Conservation (phyloP, 129 eudicot genomes). For the Apium graveolens region DNA sequence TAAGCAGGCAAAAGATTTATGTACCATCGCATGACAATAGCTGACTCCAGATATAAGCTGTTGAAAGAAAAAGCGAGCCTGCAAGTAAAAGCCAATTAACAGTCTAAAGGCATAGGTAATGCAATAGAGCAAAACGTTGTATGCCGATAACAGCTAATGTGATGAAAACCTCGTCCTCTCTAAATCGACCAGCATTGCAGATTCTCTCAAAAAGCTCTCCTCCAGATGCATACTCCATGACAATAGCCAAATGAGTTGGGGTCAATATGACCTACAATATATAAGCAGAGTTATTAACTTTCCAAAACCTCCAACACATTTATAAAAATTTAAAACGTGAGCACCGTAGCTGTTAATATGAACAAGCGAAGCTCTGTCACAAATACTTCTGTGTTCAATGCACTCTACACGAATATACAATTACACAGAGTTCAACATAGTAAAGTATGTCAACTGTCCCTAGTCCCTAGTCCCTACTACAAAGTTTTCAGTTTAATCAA, state of each 20-base stretch:
- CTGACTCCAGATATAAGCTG: slow-evolving; percentile 77
- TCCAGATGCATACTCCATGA: slow-evolving; percentile 70
- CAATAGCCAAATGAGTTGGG: slow-evolving; percentile 59
- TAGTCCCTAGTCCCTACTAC: neutral
- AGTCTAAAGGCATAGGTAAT: neutral
- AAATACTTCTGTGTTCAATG: neutral
- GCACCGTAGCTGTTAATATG: neutral
- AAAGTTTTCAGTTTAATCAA: neutral
- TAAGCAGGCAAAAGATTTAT: neutral
- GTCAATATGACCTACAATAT: slow-evolving; percentile 42
- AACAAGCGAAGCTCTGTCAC: neutral
- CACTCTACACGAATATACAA: neutral
- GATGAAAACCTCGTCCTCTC: slow-evolving; percentile 47
- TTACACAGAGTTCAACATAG: neutral
- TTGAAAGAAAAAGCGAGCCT: slow-evolving; percentile 61
- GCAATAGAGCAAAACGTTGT: neutral
- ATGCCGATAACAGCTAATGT: neutral
- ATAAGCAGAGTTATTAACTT: neutral
- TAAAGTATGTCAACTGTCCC: neutral
- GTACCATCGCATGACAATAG: slow-evolving; percentile 68
- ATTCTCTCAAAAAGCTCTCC: slow-evolving; percentile 66
- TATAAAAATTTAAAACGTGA: neutral
- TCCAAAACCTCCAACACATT: neutral
- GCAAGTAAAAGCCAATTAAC: slow-evolving; percentile 12
- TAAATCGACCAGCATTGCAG: slow-evolving; percentile 47